Base-by-base conservation (phyloP, 2,329 filamentous ascomycete species). In the Pseudocercospora crystallina region DNA sequence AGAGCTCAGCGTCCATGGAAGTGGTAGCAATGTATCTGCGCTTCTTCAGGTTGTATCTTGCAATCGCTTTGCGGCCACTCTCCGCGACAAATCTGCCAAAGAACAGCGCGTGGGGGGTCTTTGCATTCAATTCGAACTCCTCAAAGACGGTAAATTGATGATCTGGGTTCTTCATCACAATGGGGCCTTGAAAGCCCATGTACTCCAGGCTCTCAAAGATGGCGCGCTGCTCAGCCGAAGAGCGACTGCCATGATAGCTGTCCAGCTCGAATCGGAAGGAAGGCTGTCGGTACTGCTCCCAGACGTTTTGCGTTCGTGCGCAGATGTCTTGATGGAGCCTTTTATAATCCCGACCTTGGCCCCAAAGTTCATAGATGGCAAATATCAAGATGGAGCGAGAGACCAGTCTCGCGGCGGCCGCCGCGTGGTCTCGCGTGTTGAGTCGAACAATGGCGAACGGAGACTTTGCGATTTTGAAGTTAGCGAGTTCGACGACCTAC, bases 1-100 rank as follows among this genome's bases (percentile, higher is more conserved):
- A 89, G 37, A 99, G 78, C 69, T 97, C 94, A 0, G 92, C 88
- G 67, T 99, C 94, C 94, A 99, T 97, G 39, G 89, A 94, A 0
- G 94, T 99, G 0, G 92, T 97, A 60, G 87, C 90, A 63, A 99
- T 97, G 67, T 99, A 99, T 34, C 81, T 80, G 26, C 94, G 79
- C 71, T 95, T 96, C 77, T 99, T 99, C 15, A 99, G 78, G 68
- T 96, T 90, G 64, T 91, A 95, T 17, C 80, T 86, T 32, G 81
- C 75, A 30, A 89, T 78, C 5, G 85, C 76, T 46, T 87, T 82
- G 38, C 92, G 80, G 2, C 80, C 81, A 2, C 87, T 85, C 10
- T 74, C 73, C 2, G 78, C 85, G 17, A 97, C 69, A 49, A 82
- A 81, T 8, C 90, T 83, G 9, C 89, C 90, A 20, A 97, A 79